These are phyloP conservation scores for Dioszegia hungarica DNA, from an alignment of 768 basidiomycete genomes.

Conservation along the genomic window DNA sequence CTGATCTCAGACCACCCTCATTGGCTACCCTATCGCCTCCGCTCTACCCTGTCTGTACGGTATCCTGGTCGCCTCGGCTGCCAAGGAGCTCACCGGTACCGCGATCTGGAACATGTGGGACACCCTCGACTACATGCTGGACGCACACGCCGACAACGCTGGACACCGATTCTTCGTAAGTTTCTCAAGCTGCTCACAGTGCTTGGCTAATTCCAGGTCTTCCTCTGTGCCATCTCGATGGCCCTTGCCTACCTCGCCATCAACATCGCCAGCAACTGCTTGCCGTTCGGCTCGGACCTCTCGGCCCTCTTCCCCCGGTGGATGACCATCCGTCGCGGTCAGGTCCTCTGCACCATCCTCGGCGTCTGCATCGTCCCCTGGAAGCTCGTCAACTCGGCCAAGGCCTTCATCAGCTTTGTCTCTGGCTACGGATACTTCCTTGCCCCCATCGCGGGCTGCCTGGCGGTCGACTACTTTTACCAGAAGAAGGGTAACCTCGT, in stretches of 20 bases:
- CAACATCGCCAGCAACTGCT: conserved; percentile 27
- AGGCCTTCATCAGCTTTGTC: conserved; percentile 9
- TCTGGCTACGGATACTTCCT: conserved; percentile 18
- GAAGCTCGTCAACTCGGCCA: conserved; percentile 22
- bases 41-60: conserved; percentile 70
- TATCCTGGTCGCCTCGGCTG: conserved; percentile 72
- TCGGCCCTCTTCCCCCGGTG: conserved; percentile 30
- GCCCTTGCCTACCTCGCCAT: conserved; percentile 21
- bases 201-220: conserved; percentile 3
- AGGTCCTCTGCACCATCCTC: conserved; percentile 25
- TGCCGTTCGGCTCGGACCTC: conserved; percentile 33
- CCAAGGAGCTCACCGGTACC: conserved; percentile 67
- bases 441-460: conserved; percentile 61
- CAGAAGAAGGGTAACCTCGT: conserved; percentile 64
- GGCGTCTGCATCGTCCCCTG: conserved; percentile 26
- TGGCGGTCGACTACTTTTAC: conserved; percentile 74
- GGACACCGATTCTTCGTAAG: conserved; percentile 16
- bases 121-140: conserved; percentile 62
- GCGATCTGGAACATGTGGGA: conserved; percentile 74
- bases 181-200: too few species aligned
- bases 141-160: conserved; percentile 56
- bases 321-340: conserved; percentile 33
- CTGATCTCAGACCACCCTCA: conserved; percentile 43
- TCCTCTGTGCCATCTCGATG: conserved; percentile 16
- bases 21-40: conserved; percentile 68